These are phyloP conservation scores for Onygena corvina DNA, from an alignment of 2,329 filamentous ascomycete genomes.

Conservation along the genomic window DNA sequence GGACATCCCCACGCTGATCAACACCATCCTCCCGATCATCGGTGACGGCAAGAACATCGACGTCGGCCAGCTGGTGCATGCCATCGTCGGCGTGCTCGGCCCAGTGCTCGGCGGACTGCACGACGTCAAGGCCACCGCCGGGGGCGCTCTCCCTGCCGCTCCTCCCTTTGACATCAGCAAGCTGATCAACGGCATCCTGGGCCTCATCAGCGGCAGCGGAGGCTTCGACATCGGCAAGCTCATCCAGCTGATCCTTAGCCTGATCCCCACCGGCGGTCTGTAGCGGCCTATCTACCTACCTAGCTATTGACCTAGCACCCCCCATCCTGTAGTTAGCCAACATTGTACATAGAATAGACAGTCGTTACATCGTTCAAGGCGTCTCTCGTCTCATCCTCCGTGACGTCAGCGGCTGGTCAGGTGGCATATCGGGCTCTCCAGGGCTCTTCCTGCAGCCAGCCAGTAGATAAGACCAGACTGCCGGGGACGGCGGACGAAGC, in stretches of 20 bases:
- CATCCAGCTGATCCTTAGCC: background rate
- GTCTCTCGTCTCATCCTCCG: background rate
- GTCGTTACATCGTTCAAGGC: background rate
- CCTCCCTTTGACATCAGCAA: background rate
- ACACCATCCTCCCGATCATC: background rate
- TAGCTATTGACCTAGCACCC: background rate
- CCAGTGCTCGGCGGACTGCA: background rate
- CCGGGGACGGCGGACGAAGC: too few relatives aligned
- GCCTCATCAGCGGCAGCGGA: background rate
- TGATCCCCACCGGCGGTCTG: background rate
- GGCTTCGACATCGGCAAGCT: background rate
- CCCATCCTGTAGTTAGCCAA: too few relatives aligned
- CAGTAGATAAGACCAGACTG: too few relatives aligned
- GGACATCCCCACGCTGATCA: slow-evolving; percentile 2
- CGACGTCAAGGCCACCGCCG: background rate
- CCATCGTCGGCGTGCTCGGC: background rate
- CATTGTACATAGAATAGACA: too few relatives aligned
- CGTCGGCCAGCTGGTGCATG: background rate
- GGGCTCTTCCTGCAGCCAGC: too few relatives aligned
- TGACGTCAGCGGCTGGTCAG: slow-evolving; percentile 4
- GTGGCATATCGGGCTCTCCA: background rate
- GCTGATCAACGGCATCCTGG: background rate
- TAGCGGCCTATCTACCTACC: background rate
- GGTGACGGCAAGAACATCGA: slow-evolving; percentile 2
- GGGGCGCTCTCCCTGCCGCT: background rate